Base-by-base conservation (phyloP, 768 basidiomycete species). In the Podaxis mareebaensis region DNA sequence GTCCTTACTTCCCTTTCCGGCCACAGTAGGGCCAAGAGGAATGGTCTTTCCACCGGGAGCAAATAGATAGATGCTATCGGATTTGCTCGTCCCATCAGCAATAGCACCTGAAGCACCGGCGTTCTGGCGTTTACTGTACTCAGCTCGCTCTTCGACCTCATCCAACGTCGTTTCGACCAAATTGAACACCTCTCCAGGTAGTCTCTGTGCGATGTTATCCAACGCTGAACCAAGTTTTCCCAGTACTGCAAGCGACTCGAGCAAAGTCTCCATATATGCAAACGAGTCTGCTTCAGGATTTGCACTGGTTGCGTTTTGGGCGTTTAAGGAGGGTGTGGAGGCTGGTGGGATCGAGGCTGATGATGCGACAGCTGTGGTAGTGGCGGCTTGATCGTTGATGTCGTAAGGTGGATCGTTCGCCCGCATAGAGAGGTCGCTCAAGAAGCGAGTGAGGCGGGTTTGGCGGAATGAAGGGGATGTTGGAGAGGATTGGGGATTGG, bases 281-380 rank as follows among this genome's bases (percentile, higher is more conserved):
- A 97, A 99, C 0, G 94, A 95, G 72, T 99, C 94, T 10, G 87
- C 82, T 76, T 99, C 97, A 3, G 96, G 95, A 69, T 95, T 96
- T 49, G 73, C 61, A 59, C 66, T 73, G 13, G 72, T 64, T 24
- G 68, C 49, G 51, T 65, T 67, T 63, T 24, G 11, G 28, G 38
- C 13, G 46, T 67, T 54, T 53, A 64, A 52, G 49, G 67, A 64
- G 64, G 63, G 65, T 67, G 72, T 57, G 33, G 68, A 28, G 59
- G 59, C 44, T 63, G 68, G 26, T 55, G 51, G 22, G 58, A 63
- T 36, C 66, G 67, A 53, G 72, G 70, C 58, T 72, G 66, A 51
- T 6, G 48, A 51, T 24, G 49, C 26, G 49, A n/a, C 44, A 60
- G 60, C 49, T 60, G 67, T 33, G 53, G 38, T 15, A 46, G 65